These are phyloP conservation scores for Apiospora malaysiana DNA, from an alignment of 2,329 filamentous ascomycete species.

Conservation along the genomic window DNA sequence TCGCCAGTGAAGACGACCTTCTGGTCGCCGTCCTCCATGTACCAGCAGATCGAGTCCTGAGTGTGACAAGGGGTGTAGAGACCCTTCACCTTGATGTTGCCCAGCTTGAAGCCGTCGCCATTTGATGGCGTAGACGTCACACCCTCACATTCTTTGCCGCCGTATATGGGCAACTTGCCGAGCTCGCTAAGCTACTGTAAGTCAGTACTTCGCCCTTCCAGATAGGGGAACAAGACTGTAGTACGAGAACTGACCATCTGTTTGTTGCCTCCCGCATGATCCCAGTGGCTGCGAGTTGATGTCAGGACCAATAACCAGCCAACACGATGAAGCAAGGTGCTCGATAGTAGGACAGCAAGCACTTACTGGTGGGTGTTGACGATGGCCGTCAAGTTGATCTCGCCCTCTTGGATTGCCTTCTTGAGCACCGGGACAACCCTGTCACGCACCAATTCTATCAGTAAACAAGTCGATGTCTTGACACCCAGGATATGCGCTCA, in stretches of 20 bases:
- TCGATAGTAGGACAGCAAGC: neutral
- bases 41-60: slow-evolving; percentile 97
- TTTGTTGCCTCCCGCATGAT: slow-evolving; percentile 91
- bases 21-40: slow-evolving; percentile 77
- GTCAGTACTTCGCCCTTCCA: neutral
- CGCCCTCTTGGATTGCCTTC: slow-evolving; percentile 71
- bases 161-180: slow-evolving; percentile 77
- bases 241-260: slow-evolving; percentile 65
- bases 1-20: slow-evolving; percentile 93
- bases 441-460: neutral
- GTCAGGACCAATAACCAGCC: slow-evolving; percentile 21
- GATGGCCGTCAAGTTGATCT: slow-evolving; percentile 85
- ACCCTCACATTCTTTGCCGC: slow-evolving; percentile 82
- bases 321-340: neutral
- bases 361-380: slow-evolving; percentile 96
- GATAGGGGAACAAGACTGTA: neutral
- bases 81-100: slow-evolving; percentile 80
- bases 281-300: slow-evolving; percentile 72
- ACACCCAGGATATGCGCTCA: slow-evolving; percentile 45
- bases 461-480: slow-evolving; percentile 18
- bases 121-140: slow-evolving; percentile 81
- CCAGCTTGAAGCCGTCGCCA: slow-evolving; percentile 80
- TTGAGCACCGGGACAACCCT: slow-evolving; percentile 72
- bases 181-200: slow-evolving; percentile 47
- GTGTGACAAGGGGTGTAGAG: slow-evolving; percentile 98